Percentiles rank a stretch among this genome's conserved stretches.
These are phyloP conservation scores for Vaccinium vitisidaea DNA, from an alignment of 148 eudicot genomes.

Conservation along the genomic window DNA sequence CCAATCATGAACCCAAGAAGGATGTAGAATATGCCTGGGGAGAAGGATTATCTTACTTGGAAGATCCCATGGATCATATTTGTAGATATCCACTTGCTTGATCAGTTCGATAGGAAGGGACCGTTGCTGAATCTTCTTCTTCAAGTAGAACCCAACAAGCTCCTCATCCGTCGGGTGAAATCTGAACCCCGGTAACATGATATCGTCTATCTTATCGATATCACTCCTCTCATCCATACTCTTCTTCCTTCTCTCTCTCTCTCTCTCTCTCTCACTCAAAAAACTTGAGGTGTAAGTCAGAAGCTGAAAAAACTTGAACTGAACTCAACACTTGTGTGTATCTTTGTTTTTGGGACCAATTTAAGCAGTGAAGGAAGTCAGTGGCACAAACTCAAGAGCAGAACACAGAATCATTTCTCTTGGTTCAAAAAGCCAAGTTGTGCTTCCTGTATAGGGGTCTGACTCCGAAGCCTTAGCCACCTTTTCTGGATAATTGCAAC, in stretches of 20 bases:
- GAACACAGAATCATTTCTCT: constrained; percentile 24
- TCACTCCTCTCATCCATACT: constrained; percentile 43
- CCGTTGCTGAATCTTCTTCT: constrained; percentile 48
- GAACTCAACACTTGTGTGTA: background rate
- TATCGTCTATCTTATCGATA: constrained; percentile 40
- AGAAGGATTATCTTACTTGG: constrained; percentile 46
- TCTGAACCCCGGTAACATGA: constrained; percentile 67
- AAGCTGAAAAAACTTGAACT: background rate
- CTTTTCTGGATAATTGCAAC: constrained; percentile 35
- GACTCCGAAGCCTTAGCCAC: constrained; percentile 49
- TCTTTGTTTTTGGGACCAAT: constrained; percentile 1
- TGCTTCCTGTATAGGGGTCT: constrained; percentile 39
- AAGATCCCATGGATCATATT: constrained; percentile 81
- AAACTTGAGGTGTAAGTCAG: background rate
- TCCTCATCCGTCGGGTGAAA: constrained; percentile 79
- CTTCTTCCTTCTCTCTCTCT: background rate
- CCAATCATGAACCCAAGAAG: background rate
- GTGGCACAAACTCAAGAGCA: background rate
- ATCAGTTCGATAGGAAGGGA: constrained; percentile 61
- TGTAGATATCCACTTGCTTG: constrained; percentile 71
- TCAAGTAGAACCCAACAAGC: constrained; percentile 63
- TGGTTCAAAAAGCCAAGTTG: constrained; percentile 29
- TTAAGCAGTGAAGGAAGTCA: background rate
- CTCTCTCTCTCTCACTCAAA: constrained; percentile 1
- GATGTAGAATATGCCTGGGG: background rate